These are phyloP conservation scores for Pseudevernia furfuracea DNA, from an alignment of 495 filamentous ascomycete genomes.

Conservation along the genomic window DNA sequence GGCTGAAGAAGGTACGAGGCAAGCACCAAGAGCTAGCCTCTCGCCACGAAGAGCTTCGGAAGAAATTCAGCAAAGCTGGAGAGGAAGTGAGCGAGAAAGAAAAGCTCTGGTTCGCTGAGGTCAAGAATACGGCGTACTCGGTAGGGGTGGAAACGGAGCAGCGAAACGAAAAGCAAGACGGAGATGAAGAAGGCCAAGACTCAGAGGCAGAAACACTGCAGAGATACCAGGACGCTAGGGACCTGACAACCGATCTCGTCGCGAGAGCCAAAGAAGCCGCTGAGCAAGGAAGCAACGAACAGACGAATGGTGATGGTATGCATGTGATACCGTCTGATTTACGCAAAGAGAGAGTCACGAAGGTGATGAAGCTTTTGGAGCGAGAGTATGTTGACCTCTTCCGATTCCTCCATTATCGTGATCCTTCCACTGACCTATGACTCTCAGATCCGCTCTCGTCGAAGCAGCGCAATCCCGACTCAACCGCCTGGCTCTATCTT, in stretches of 20 bases:
- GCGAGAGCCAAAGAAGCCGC: constrained; percentile 39
- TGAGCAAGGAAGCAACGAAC: constrained; percentile 22
- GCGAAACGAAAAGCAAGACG: constrained; percentile 28
- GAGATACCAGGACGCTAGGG: constrained; percentile 31
- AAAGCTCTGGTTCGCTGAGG: constrained; percentile 57
- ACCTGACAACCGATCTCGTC: constrained; percentile 45
- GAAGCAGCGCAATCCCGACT: constrained; percentile 18
- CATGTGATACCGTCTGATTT: constrained; percentile 57
- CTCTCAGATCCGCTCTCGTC: constrained; percentile 18
- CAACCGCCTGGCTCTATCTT: constrained; percentile 15
- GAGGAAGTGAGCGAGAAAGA: constrained; percentile 70
- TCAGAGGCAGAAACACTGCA: constrained; percentile 7
- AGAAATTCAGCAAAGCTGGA: constrained; percentile 48
- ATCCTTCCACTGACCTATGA: not conserved
- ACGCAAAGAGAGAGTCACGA: constrained; percentile 56
- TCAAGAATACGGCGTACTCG: constrained; percentile 42
- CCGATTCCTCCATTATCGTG: not conserved
- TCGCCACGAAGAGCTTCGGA: constrained; percentile 58
- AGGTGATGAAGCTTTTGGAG: constrained; percentile 64
- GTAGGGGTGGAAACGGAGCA: constrained; percentile 25
- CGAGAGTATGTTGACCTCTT: constrained; percentile 45
- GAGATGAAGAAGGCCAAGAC: constrained; percentile 28
- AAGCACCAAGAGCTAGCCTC: constrained; percentile 51
- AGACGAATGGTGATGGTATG: constrained; percentile 28
- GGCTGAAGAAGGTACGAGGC: constrained; percentile 51